Evolutionary conservation across 352 stramenopile genomes (phyloP), one percentile per base, ranked within the genome.

Genomic region (Pythium biforme): DNA sequence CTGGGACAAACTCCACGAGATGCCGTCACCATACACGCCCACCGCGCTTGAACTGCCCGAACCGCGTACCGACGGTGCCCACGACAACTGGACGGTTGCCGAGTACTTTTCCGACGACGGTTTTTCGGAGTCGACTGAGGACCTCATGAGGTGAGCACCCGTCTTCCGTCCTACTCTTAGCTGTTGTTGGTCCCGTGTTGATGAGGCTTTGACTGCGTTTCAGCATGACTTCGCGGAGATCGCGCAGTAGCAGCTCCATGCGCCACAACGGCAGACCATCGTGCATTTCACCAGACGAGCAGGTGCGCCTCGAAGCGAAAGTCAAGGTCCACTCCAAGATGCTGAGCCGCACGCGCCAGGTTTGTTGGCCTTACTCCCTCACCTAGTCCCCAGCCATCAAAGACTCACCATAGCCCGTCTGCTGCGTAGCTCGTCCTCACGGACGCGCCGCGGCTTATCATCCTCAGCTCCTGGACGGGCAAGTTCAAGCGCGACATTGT

Each of bases 281-380:
- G 40, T 93, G 77, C 55, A 82, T 93, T 29, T 70, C 67, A 7
- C 76, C 81, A 9, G 82, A 90, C 48, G 84, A 93, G 69, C 72
- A 82, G 20, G 75, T 92, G 43, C 74, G 75, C 17, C 81, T 90
- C 40, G 77, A 92, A 70, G 75, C 77, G 11, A 89, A 77, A 22
- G 84, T 93, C 25, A 93, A 93, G 56, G 67, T 93, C 33, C 84
- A 85, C 56, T 81, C 77, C 47, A 87, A 82, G 63, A 88, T 91
- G 83, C 87, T 93, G 59, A 89, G 79, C 53, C 84, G 84, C 41
- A 87, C 80, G 19, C 75, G 84, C 33, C 72, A 91, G 69, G 83
- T 90, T 74, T 19, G 49, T 2, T 19, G 26, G 2, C n/a, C 19
- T 26, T 46, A 37, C 12, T 47, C 10, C 31, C 31, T 17, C 37